Conservation (phyloP, 257 asterid genomes). For the Leonotis leonurus region DNA sequence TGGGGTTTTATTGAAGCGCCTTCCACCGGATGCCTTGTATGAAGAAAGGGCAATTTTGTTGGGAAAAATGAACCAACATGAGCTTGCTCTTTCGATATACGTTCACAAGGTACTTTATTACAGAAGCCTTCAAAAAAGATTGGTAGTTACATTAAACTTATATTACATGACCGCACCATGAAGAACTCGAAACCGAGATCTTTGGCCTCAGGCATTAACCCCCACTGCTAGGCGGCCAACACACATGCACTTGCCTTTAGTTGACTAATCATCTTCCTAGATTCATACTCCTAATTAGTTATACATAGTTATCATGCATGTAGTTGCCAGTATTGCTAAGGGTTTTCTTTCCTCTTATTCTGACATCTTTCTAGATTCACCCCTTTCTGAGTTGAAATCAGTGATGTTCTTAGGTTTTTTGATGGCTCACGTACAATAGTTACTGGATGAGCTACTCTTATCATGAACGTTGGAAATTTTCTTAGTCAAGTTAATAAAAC, state of each 20-base stretch:
- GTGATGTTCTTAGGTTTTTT: constrained; percentile 3
- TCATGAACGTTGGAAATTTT: background rate
- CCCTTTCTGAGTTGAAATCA: background rate
- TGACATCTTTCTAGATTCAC: background rate
- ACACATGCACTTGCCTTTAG: too few species aligned
- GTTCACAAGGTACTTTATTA: constrained; percentile 67
- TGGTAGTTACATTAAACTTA: too few species aligned
- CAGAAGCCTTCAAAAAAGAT: background rate
- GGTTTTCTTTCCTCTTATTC: background rate
- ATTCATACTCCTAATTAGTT: constrained; percentile 7
- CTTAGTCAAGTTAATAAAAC: background rate
- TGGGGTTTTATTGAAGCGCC: constrained; percentile 67
- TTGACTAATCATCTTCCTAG: constrained; percentile 11
- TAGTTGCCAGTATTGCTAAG: constrained; percentile 2
- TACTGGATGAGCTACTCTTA: background rate
- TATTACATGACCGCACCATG: too few species aligned
- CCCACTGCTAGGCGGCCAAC: too few species aligned
- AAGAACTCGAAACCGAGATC: too few species aligned
- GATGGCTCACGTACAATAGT: background rate
- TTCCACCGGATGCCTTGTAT: constrained; percentile 78
- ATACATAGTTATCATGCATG: constrained; percentile 1
- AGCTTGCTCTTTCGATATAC: constrained; percentile 88
- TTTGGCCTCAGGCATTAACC: too few species aligned
- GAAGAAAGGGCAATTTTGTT: constrained; percentile 91
- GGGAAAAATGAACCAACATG: constrained; percentile 95